These are phyloP conservation scores for Fonsecaea pugnacius DNA, from an alignment of 2,329 filamentous ascomycete species.

Conservation along the genomic window DNA sequence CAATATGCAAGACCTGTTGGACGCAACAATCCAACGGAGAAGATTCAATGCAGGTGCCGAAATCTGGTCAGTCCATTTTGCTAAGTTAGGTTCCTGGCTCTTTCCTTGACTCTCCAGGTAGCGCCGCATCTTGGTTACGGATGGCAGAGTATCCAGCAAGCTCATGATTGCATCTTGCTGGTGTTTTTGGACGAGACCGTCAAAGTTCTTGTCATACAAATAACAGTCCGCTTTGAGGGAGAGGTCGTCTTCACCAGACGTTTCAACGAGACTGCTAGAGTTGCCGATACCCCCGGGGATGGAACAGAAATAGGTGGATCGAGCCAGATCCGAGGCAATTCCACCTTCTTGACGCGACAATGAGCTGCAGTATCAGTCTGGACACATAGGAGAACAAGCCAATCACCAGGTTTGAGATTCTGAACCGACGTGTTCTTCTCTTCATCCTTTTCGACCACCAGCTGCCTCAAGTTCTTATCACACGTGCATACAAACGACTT, in stretches of 20 bases:
- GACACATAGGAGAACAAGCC: slow-evolving; percentile 25
- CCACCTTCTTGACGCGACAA: slow-evolving; percentile 26
- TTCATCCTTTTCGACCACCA: slow-evolving; percentile 5
- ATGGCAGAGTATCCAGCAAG: slow-evolving; percentile 49
- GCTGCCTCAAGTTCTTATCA: not conserved
- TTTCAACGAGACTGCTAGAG: not conserved
- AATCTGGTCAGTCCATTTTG: slow-evolving; percentile 63
- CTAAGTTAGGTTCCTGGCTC: slow-evolving; percentile 48
- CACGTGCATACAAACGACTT: slow-evolving; percentile 15
- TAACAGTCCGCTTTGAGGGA: slow-evolving; percentile 30
- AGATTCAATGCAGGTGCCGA: slow-evolving; percentile 69
- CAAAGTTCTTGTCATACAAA: slow-evolving; percentile 48
- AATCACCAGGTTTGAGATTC: slow-evolving; percentile 28
- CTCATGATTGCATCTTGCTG: slow-evolving; percentile 43
- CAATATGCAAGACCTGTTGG: slow-evolving; percentile 83
- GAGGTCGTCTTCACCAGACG: not conserved
- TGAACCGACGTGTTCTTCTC: not conserved
- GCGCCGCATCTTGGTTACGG: slow-evolving; percentile 46
- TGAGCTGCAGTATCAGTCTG: slow-evolving; percentile 5
- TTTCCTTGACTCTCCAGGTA: slow-evolving; percentile 50
- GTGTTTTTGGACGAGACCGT: slow-evolving; percentile 40
- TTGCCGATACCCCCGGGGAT: not conserved
- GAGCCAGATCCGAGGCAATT: slow-evolving; percentile 21
- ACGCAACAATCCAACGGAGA: slow-evolving; percentile 85
- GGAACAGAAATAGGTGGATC: slow-evolving; percentile 15